Conservation (phyloP, 2,329 filamentous ascomycete species). For the Pseudopithomyces chartarum region DNA sequence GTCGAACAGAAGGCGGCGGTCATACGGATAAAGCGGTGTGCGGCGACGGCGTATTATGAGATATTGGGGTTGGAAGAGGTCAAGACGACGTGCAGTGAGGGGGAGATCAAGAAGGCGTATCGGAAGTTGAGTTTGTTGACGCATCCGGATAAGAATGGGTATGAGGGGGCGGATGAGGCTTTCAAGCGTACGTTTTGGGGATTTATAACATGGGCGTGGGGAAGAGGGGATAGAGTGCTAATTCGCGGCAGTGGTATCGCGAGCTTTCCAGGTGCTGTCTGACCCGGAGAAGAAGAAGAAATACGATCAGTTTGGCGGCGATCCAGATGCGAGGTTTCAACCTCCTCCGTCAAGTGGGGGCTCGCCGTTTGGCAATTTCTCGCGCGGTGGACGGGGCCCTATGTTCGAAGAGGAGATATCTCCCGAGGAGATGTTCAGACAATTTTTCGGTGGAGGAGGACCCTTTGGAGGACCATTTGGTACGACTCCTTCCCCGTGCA, state of each 20-base stretch:
- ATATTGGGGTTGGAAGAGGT: conserved; percentile 77
- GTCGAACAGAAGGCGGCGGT: conserved; percentile 91
- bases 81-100: conserved; percentile 70
- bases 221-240: conserved; percentile 8
- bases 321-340: conserved; percentile 87
- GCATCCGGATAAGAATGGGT: conserved; percentile 98
- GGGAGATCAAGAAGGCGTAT: conserved; percentile 97
- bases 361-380: conserved; percentile 69
- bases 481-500: conserved; percentile 41
- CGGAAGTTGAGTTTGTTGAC: conserved; percentile 91
- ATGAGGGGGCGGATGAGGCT: conserved; percentile 92
- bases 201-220: not conserved
- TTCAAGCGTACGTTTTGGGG: conserved; percentile 72
- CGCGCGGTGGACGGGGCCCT: conserved; percentile 57
- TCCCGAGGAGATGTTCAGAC: conserved; percentile 94
- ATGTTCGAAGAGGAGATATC: conserved; percentile 92
- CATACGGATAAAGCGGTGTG: conserved; percentile 82
- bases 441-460: conserved; percentile 86
- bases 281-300: conserved; percentile 91
- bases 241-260: conserved; percentile 71
- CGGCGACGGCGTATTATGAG: conserved; percentile 90
- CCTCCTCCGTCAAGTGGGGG: conserved; percentile 58
- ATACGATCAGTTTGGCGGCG: conserved; percentile 87
- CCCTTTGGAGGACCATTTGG: conserved; percentile 70
- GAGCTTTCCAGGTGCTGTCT: conserved; percentile 90